Percentiles rank a stretch among this genome's conserved stretches.
These are phyloP conservation scores for Gomphus bonarii DNA, from an alignment of 1,284 basidiomycete genomes.

Conservation along the genomic window DNA sequence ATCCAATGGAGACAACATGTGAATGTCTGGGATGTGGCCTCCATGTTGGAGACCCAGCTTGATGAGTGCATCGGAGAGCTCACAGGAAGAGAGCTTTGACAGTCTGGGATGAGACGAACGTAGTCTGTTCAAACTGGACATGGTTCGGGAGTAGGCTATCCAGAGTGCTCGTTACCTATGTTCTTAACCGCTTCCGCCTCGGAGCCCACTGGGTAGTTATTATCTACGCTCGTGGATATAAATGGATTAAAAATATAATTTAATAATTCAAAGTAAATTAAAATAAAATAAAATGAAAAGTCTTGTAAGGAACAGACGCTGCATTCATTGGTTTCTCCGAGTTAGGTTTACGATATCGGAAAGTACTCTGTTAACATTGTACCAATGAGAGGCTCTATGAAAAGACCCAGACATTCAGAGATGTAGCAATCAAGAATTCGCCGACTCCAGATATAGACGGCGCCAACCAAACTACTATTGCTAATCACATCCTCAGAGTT, in stretches of 20 bases:
- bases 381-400: too few species aligned
- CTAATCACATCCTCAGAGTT: background rate
- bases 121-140: background rate
- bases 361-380: too few species aligned
- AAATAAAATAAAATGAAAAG: too few species aligned
- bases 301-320: background rate
- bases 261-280: too few species aligned
- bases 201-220: too few species aligned
- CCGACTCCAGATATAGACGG: too few species aligned
- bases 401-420: background rate
- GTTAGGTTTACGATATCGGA: too few species aligned
- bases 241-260: too few species aligned
- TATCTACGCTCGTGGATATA: too few species aligned
- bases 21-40: slow-evolving; percentile 77
- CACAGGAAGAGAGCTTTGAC: slow-evolving; percentile 54
- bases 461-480: background rate
- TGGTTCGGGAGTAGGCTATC: slow-evolving; percentile 1
- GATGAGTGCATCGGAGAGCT: slow-evolving; percentile 87
- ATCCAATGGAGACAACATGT: slow-evolving; percentile 38
- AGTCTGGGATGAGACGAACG: slow-evolving; percentile 19
- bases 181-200: too few species aligned
- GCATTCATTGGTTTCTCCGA: background rate
- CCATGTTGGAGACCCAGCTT: slow-evolving; percentile 72
- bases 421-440: background rate
- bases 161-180: too few species aligned